Evolutionary conservation across 2,329 filamentous ascomycete genomes (phyloP).

Genomic region (Amylocarpus encephaloides): DNA sequence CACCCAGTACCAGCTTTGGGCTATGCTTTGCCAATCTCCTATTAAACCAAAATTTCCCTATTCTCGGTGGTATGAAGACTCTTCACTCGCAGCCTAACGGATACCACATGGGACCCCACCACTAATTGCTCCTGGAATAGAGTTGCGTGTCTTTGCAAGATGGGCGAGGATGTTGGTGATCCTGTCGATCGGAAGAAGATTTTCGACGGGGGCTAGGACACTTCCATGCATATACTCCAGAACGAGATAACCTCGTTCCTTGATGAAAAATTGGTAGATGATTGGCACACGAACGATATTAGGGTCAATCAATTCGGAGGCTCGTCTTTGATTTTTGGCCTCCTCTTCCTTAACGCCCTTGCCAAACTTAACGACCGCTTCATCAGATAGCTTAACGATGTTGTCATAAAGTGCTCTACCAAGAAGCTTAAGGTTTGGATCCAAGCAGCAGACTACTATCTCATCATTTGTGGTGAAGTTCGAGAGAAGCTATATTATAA

Average conservation of each 20-base stretch:
- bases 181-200: conserved; percentile 5
- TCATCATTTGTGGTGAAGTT: no score
- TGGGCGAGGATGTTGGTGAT: conserved; percentile 6
- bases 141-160: conserved; percentile 6
- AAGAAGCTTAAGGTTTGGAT: no score
- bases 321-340: no score
- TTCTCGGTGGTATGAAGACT: conserved; percentile 5
- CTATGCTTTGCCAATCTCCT: conserved; percentile 7
- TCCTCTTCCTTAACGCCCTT: no score
- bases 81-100: conserved; percentile 8
- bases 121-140: conserved; percentile 5
- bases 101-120: conserved; percentile 6
- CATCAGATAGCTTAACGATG: no score
- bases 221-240: conserved; percentile 11
- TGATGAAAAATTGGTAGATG: conserved; percentile 9
- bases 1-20: conserved; percentile 6
- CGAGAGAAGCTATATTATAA: no score
- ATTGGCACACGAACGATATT: conserved; percentile 5
- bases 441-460: no score
- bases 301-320: no score
- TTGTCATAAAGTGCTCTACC: no score
- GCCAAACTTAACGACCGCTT: no score
- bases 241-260: conserved; percentile 8
- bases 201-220: conserved; percentile 4
- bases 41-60: conserved; percentile 9